These are phyloP conservation scores for Diplodia sapinea DNA, from an alignment of 2,329 filamentous ascomycete genomes.

Conservation along the genomic window DNA sequence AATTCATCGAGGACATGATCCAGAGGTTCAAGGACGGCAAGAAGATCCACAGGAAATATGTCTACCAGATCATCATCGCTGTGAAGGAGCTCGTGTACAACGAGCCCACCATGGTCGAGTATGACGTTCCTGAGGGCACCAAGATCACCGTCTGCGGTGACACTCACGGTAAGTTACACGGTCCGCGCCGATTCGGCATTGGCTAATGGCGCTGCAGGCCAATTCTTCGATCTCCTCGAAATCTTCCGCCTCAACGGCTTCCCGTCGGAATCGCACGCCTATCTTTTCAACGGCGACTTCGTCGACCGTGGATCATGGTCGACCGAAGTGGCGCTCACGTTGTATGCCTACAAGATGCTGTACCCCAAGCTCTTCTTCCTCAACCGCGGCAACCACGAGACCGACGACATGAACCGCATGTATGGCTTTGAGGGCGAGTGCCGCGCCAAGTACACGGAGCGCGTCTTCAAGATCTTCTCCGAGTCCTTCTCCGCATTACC, in stretches of 20 bases:
- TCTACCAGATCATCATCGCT: conserved; percentile 91
- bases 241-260: conserved; percentile 90
- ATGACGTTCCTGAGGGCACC: conserved; percentile 76
- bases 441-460: conserved; percentile 96
- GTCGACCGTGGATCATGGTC: conserved; percentile 98
- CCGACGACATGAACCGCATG: conserved; percentile 98
- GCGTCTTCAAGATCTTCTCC: conserved; percentile 95
- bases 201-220: conserved; percentile 62
- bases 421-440: conserved; percentile 99
- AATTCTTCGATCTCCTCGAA: conserved; percentile 97
- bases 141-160: conserved; percentile 95
- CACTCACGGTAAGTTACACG: conserved; percentile 74
- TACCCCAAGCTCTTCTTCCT: conserved; percentile 87
- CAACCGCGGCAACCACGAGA: conserved; percentile 98
- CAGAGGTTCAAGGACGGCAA: conserved; percentile 95
- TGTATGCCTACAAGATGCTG: conserved; percentile 98
- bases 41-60: conserved; percentile 94
- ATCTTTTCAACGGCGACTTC: conserved; percentile 98
- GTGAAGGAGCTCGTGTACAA: conserved; percentile 89
- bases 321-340: conserved; percentile 88
- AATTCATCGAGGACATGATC: conserved; percentile 98
- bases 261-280: conserved; percentile 85
- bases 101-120: conserved; percentile 96
- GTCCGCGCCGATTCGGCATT: background rate
- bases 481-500: conserved; percentile 96